Conservation (phyloP, 2,329 filamentous ascomycete species). For the Juglanconis oblonga region DNA sequence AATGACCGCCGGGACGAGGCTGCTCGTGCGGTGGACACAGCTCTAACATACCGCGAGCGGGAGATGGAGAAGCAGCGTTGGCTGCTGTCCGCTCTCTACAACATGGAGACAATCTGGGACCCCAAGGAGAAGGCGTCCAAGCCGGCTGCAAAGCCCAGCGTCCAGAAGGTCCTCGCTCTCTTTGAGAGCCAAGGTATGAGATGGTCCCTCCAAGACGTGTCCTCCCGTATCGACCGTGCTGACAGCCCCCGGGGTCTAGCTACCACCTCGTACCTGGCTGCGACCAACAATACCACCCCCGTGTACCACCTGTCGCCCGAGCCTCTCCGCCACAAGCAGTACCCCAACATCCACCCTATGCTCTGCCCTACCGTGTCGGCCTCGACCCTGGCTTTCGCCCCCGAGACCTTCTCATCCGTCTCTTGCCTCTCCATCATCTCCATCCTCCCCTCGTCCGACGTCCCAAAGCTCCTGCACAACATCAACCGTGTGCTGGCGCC, state of each 20-base stretch:
- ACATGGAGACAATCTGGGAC: slow-evolving; percentile 36
- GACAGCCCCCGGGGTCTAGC: slow-evolving; percentile 29
- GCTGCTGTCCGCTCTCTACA: slow-evolving; percentile 41
- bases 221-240: slow-evolving; percentile 14
- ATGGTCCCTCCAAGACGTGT: slow-evolving; percentile 25
- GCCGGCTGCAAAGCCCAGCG: slow-evolving; percentile 20
- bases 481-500: slow-evolving; percentile 54
- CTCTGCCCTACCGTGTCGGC: slow-evolving; percentile 36
- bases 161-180: slow-evolving; percentile 42
- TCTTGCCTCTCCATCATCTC: slow-evolving; percentile 56
- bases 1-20: neutral
- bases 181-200: slow-evolving; percentile 49
- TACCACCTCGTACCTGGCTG: slow-evolving; percentile 48
- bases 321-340: slow-evolving; percentile 35
- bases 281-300: slow-evolving; percentile 35
- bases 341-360: slow-evolving; percentile 39
- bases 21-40: slow-evolving; percentile 31
- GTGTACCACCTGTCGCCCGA: slow-evolving; percentile 46
- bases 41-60: slow-evolving; percentile 46
- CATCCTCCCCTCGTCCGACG: slow-evolving; percentile 52
- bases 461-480: slow-evolving; percentile 54
- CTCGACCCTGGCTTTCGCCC: slow-evolving; percentile 35
- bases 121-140: slow-evolving; percentile 7
- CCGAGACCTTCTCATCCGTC: slow-evolving; percentile 45
- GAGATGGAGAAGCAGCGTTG: slow-evolving; percentile 41